Evolutionary conservation across 345 rosid genomes (phyloP).

Genomic region (Pelargonium nanum): DNA sequence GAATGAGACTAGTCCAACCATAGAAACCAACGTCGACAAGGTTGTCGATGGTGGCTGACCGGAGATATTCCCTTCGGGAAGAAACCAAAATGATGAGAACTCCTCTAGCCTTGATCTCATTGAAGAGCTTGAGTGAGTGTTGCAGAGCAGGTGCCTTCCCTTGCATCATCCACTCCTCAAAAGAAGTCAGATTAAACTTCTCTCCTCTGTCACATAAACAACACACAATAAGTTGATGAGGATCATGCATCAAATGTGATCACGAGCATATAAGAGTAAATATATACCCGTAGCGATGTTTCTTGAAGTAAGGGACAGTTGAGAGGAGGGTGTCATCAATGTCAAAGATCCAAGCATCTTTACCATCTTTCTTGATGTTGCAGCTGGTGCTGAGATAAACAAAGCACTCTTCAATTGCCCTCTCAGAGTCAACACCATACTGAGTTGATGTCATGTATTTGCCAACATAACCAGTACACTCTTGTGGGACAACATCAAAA

Average conservation of each 20-base stretch:
- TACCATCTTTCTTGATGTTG: conserved; percentile 13
- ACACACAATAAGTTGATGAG: background rate
- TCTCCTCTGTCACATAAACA: conserved; percentile 39
- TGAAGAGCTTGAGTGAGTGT: conserved; percentile 43
- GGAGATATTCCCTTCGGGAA: conserved; percentile 53
- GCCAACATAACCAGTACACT: conserved; percentile 9
- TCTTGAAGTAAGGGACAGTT: conserved; percentile 14
- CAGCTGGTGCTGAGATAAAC: conserved; percentile 16
- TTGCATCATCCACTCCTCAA: conserved; percentile 57
- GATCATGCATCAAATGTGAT: background rate
- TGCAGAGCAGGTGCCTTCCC: conserved; percentile 57
- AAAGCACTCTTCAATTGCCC: conserved; percentile 14
- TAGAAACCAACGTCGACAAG: conserved; percentile 74
- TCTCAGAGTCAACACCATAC: conserved; percentile 10
- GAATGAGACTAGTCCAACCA: conserved; percentile 60
- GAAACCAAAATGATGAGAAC: conserved; percentile 68
- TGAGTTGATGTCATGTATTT: conserved; percentile 11
- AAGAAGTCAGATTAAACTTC: conserved; percentile 35
- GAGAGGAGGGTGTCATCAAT: conserved; percentile 14
- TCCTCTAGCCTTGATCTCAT: conserved; percentile 52
- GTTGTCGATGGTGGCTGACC: conserved; percentile 72
- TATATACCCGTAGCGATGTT: conserved; percentile 14
- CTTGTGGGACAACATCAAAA: conserved; percentile 14
- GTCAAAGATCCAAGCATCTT: conserved; percentile 19
- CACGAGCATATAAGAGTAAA: background rate